phyloP scores from a whole-genome alignment of 306 rosid species.

The Dryas octopetala region DNA sequence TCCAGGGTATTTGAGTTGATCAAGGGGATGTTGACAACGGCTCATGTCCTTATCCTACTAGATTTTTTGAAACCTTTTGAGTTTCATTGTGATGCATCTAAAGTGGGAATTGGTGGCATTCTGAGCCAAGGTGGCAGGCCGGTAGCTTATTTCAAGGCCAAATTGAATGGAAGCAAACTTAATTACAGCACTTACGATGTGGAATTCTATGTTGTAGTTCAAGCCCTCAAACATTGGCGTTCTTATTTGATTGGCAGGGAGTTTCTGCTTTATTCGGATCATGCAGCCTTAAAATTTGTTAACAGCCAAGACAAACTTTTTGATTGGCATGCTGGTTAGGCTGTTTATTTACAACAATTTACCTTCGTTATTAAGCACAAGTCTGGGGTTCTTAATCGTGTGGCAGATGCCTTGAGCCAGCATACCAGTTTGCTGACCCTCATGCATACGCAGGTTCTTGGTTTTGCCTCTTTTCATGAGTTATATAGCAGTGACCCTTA shows the following conservation, averaged over 20 bases:
- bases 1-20: no score
- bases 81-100: no score
- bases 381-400: neutral
- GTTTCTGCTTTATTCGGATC: neutral
- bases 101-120: no score
- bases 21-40: no score
- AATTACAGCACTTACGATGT: conserved; percentile 1
- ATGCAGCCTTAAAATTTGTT: neutral
- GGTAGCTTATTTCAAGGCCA: neutral
- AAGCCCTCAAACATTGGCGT: conserved; percentile 7
- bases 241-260: neutral
- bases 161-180: neutral
- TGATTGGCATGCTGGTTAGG: neutral
- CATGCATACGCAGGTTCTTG: no score
- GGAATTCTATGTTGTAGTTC: conserved; percentile 7
- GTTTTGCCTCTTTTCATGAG: no score
- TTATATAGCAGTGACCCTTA: no score
- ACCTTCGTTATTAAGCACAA: conserved; percentile 10
- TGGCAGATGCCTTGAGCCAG: neutral
- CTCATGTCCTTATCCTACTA: no score
- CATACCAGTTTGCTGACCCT: neutral
- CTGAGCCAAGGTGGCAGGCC: no score
- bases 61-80: no score
- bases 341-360: neutral
- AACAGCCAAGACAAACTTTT: neutral